Evolutionary conservation across 2,329 filamentous ascomycete genomes (phyloP), one percentile per base, ranked within the genome.

Genomic region (Corynespora cassiicola): DNA sequence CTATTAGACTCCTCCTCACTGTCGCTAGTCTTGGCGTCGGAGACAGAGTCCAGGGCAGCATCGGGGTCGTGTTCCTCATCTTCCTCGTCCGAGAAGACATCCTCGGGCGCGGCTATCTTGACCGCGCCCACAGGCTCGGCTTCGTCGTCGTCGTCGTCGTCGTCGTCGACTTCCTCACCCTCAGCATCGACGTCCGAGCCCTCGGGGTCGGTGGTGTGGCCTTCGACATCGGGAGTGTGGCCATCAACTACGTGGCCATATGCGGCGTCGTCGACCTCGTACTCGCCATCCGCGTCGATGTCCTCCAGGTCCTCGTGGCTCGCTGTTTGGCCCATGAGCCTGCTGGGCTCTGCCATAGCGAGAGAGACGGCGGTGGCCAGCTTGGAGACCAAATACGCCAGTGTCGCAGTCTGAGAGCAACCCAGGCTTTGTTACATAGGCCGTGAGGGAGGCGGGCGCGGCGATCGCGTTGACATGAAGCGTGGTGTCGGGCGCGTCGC

Each of bases 101-200:
- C 34, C 20, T 63, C 39, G 25, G 45, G 60, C 36, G 54, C 60
- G 20, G 65, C 58, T 36, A 69, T 56, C 70, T 63, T 78, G 41
- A 71, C 66, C 31, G 66, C 66, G 23, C 67, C 66, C 10, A 69
- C 67, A 18, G 66, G 65, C 39, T 69, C 68, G 15, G 54, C 69
- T 19, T 75, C 73, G 35, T 64, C 69, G 45, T 77, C 77, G 36
- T 72, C 76, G 25, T 78, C 76, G n/a, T 68, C 68, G 32, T 73
- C 81, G 18, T 75, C 79, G 47, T 83, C 71, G n/a, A 69, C 66
- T 31, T 74, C 70, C 33, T 70, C 68, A 35, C 65, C 65, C 40
- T 69, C 69, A 10, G 65, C 68, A 44, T 72, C 69, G n/a, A 69
- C 58, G 23, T 74, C 70, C 26, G 70, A 70, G 42, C 64, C 65